Base-by-base conservation (phyloP, 2,329 filamentous ascomycete species). In the Trichoderma citrinoviride region DNA sequence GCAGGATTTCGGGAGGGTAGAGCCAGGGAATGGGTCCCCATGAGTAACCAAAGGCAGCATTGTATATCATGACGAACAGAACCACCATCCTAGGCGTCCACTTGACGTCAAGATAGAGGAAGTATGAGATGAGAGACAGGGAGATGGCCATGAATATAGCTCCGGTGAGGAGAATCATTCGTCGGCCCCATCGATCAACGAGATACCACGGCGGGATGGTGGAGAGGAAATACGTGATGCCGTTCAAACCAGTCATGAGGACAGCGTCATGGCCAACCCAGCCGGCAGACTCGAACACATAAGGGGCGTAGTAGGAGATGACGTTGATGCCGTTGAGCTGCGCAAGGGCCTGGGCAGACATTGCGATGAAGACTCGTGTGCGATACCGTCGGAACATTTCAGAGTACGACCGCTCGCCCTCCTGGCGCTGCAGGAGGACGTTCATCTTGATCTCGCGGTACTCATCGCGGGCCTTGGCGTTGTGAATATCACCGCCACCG, bases 371-470 rank as follows among this genome's bases (percentile, higher is more conserved):
- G 69, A 98, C 94, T 61, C 95, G 92, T 72, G 90, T 95, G 74
- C 85, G 86, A 81, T 98, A 98, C 68, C 92, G 88, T 73, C 85
- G 89, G 83, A 98, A 99, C 95, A 99, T 99, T 68, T 98, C 95
- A 44, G 78, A 71, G 77, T 98, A 99, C 0, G 91, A 88, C 70
- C 95, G 87, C 79, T 98, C 95, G 71, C 95, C 95, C 79, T 99
- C 95, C 79, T 97, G 93, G 58, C 95, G 91, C 76, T 94, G 89
- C 25, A 98, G 82, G 40, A 99, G 85, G 33, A 99, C 95, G 72
- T 94, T 89, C 92, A 97, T 97, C 82, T 99, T 99, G 81, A 99
- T 99, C 73, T 98, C 95, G 71, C 94, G 91, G 78, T 96, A 99
- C 77, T 99, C 95, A 64, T 97, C 93, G 65, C 93, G 88, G 1